These are phyloP conservation scores for Leccinum huronense DNA, from an alignment of 1,284 basidiomycete genomes.

Conservation along the genomic window DNA sequence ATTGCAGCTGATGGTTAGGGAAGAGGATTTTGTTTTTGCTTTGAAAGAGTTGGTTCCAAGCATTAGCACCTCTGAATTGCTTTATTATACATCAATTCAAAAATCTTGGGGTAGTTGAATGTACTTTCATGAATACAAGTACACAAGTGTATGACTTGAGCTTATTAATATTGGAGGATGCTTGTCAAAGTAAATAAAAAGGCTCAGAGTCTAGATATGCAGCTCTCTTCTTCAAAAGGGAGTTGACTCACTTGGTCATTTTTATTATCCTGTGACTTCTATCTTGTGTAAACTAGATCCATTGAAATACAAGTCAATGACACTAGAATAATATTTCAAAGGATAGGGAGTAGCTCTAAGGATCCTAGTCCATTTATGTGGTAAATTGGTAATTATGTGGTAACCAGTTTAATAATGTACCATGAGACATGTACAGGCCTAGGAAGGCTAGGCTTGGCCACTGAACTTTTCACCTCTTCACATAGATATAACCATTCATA, in stretches of 20 bases:
- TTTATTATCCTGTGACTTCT: not conserved
- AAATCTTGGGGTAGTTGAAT: slow-evolving; percentile 19
- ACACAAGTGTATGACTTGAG: not conserved
- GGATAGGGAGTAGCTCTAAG: not conserved
- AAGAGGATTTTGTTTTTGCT: slow-evolving; percentile 76
- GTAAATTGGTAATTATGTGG: not conserved
- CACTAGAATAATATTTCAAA: not conserved
- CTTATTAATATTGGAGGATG: not conserved
- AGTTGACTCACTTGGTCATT: not conserved
- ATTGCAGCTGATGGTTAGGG: slow-evolving; percentile 72
- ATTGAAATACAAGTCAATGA: not conserved
- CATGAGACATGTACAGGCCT: no score
- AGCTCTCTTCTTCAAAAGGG: not conserved
- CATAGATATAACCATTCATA: no score
- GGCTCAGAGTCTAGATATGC: not conserved
- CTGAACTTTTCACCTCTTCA: no score
- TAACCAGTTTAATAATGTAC: no score
- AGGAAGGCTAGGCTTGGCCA: no score
- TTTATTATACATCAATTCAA: slow-evolving; percentile 60
- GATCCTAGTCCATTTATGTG: not conserved
- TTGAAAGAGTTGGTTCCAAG: slow-evolving; percentile 80
- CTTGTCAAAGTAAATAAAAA: not conserved
- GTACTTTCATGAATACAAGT: not conserved
- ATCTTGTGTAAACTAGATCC: not conserved
- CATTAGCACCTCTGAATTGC: slow-evolving; percentile 88